Evolutionary conservation across 2,329 filamentous ascomycete species (phyloP).

Genomic region (Falciphora oryzae): DNA sequence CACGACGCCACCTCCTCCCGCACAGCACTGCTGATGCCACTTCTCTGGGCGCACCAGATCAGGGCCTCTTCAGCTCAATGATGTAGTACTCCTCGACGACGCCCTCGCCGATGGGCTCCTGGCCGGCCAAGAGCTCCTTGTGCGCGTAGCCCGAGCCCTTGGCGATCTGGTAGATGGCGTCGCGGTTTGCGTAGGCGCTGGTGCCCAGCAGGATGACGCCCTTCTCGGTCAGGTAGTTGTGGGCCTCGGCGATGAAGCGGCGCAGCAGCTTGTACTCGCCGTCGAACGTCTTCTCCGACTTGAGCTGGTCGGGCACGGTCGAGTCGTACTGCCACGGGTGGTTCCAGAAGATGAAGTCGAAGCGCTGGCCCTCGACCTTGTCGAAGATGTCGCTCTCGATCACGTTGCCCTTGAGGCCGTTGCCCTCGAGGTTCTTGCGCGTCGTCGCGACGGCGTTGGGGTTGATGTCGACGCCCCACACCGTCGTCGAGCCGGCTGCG

Average conservation of each 20-base stretch:
- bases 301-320: constrained; percentile 7
- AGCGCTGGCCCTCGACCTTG: not conserved
- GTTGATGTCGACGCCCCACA: constrained; percentile 7
- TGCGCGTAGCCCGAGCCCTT: not conserved
- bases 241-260: constrained; percentile 2
- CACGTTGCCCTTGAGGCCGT: constrained; percentile 3
- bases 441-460: constrained; percentile 6
- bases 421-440: constrained; percentile 1
- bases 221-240: constrained; percentile 1
- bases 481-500: not conserved
- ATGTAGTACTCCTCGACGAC: constrained; percentile 10
- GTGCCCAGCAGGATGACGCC: constrained; percentile 7
- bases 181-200: constrained; percentile 4
- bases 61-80: not conserved
- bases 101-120: constrained; percentile 11
- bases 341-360: constrained; percentile 10
- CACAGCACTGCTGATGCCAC: not conserved
- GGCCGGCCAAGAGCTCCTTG: constrained; percentile 7
- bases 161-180: not conserved
- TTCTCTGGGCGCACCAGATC: not conserved
- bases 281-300: constrained; percentile 7
- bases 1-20: too few relatives aligned
- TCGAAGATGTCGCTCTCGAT: constrained; percentile 6
- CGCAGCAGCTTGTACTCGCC: constrained; percentile 5
- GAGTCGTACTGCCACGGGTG: constrained; percentile 7